A percentile compares a stretch with the other conserved stretches of the same genome.
Conservation (phyloP, 805 yeast species). For the Henningerozyma blattae region DNA sequence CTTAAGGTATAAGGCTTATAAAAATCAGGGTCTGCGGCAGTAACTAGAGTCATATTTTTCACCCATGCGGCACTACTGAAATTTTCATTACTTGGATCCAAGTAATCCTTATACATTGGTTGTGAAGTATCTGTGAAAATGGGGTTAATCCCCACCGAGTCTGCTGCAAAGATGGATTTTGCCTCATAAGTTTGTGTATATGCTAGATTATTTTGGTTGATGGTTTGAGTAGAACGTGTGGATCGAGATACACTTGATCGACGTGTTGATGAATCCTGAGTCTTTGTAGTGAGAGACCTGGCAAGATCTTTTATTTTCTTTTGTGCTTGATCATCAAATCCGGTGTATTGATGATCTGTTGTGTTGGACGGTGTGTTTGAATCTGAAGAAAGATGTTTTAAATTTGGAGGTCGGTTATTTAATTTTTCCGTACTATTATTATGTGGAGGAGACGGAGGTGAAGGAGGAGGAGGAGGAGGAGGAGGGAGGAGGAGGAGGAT, state of each 20-base stretch:
- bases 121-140: conserved; percentile 9
- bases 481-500: too few species aligned
- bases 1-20: conserved; percentile 52
- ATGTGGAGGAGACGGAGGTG: too few species aligned
- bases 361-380: too few species aligned
- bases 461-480: too few species aligned
- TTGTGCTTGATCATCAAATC: conserved; percentile 26
- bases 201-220: too few species aligned
- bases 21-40: conserved; percentile 44
- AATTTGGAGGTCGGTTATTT: too few species aligned
- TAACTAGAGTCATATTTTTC: conserved; percentile 44
- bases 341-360: conserved; percentile 15
- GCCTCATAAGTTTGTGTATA: too few species aligned
- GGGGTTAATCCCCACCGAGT: conserved; percentile 16
- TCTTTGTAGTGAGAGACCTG: conserved; percentile 23
- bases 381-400: too few species aligned
- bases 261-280: too few species aligned
- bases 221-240: too few species aligned
- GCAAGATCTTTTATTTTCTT: conserved; percentile 30
- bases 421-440: too few species aligned
- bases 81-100: conserved; percentile 48
- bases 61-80: conserved; percentile 59
- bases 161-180: conserved; percentile 9
- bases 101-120: conserved; percentile 26
- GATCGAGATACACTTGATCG: too few species aligned